Percentiles rank a stretch among this genome's conserved stretches.
Conservation (phyloP, 2,329 filamentous ascomycete species). For the Fusarium devonianum region DNA sequence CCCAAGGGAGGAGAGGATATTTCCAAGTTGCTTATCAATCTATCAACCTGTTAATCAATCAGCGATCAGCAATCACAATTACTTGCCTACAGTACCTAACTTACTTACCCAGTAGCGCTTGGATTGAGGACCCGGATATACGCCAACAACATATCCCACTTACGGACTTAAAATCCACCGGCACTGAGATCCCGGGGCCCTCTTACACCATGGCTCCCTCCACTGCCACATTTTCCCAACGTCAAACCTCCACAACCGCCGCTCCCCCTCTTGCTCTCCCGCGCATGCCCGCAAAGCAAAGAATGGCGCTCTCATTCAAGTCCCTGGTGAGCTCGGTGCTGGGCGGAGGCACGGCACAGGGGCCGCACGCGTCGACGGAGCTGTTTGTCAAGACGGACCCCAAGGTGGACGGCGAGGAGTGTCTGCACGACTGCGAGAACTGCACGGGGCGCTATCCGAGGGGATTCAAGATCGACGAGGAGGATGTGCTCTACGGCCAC, state of each 20-base stretch:
- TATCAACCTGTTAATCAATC: too few species aligned
- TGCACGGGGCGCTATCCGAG: constrained; percentile 82
- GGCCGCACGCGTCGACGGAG: constrained; percentile 45
- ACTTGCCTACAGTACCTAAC: too few species aligned
- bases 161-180: constrained; percentile 31
- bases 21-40: constrained; percentile 35
- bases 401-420: constrained; percentile 86
- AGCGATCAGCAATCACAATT: too few species aligned
- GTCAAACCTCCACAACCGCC: constrained; percentile 18
- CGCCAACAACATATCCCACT: too few species aligned
- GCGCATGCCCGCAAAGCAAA: constrained; percentile 47
- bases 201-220: constrained; percentile 21
- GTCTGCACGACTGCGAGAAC: constrained; percentile 82
- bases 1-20: too few species aligned
- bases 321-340: constrained; percentile 45
- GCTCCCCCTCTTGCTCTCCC: constrained; percentile 27
- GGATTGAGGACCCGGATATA: too few species aligned
- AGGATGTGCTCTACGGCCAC: constrained; percentile 82
- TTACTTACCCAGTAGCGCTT: too few species aligned
- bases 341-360: constrained; percentile 30
- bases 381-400: constrained; percentile 80
- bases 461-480: constrained; percentile 75
- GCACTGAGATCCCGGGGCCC: constrained; percentile 1
- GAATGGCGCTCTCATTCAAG: constrained; percentile 53
- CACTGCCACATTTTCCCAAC: neutral